Evolutionary conservation across 768 basidiomycete species (phyloP).

Genomic region (Serendipita sp.): DNA sequence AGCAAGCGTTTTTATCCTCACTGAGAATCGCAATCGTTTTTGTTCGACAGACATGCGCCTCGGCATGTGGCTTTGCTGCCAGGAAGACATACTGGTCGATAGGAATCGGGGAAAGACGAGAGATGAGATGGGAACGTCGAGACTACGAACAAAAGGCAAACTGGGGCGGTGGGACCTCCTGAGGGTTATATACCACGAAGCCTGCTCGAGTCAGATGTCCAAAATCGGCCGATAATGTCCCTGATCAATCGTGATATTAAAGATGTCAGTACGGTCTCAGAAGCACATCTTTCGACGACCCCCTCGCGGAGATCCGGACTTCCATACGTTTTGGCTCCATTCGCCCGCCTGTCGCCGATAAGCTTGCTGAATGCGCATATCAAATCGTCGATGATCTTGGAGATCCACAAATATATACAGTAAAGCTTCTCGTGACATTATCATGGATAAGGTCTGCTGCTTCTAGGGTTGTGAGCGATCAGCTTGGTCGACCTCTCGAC

Average conservation of each 20-base stretch:
- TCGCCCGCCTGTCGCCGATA: too few species aligned
- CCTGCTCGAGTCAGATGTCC: not conserved
- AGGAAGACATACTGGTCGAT: not conserved
- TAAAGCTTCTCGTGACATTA: too few species aligned
- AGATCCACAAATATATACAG: too few species aligned
- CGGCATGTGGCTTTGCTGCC: not conserved
- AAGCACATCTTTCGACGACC: not conserved
- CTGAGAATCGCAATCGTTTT: not conserved
- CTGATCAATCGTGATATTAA: not conserved
- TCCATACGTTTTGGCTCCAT: too few species aligned
- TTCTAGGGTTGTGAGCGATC: too few species aligned
- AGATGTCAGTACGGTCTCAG: slow-evolving; percentile 1
- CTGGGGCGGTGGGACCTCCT: not conserved
- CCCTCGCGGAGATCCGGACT: not conserved
- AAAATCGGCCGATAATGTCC: not conserved
- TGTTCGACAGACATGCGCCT: not conserved
- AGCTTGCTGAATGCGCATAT: too few species aligned
- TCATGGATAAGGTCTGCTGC: too few species aligned
- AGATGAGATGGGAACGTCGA: not conserved
- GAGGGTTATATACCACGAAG: not conserved
- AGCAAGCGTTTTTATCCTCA: not conserved
- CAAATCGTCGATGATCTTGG: too few species aligned
- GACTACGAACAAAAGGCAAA: not conserved
- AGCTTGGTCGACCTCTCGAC: too few species aligned
- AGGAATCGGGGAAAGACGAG: not conserved